Evolutionary conservation across 768 basidiomycete species (phyloP).

Genomic region (Trametes elegans): DNA sequence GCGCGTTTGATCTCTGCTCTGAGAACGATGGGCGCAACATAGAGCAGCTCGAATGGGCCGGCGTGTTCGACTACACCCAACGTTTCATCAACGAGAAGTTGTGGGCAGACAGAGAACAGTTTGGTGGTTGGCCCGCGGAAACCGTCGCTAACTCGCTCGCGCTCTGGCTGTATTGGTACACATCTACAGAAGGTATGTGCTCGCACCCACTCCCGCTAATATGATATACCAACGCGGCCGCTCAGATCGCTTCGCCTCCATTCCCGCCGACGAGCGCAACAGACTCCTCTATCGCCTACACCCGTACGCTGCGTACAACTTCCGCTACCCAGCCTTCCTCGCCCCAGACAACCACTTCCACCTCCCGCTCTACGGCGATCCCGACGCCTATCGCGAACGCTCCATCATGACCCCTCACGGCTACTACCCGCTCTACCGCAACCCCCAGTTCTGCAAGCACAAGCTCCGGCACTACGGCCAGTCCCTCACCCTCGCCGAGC

Average conservation of each 20-base stretch:
- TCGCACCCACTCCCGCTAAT: background rate
- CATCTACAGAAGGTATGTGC: constrained; percentile 46
- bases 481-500: constrained; percentile 30
- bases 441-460: constrained; percentile 14
- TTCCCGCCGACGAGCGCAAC: constrained; percentile 24
- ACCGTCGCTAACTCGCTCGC: constrained; percentile 48
- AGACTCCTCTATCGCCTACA: constrained; percentile 35
- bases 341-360: constrained; percentile 62
- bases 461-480: constrained; percentile 22
- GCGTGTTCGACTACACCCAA: constrained; percentile 46
- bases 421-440: constrained; percentile 46
- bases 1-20: constrained; percentile 50
- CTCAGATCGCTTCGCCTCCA: constrained; percentile 17
- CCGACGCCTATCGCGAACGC: constrained; percentile 15
- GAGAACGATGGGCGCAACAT: constrained; percentile 71
- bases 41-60: constrained; percentile 45
- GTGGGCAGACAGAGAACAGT: constrained; percentile 35
- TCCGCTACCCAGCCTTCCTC: constrained; percentile 53
- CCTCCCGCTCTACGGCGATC: constrained; percentile 42
- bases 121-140: constrained; percentile 58
- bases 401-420: constrained; percentile 40
- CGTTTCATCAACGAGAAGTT: constrained; percentile 43
- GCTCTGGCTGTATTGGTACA: constrained; percentile 64
- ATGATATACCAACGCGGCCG: background rate
- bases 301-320: constrained; percentile 42